Evolutionary conservation across 2,329 filamentous ascomycete species (phyloP), one percentile per base, ranked within the genome.

Genomic region (Blumeriella jaapii): DNA sequence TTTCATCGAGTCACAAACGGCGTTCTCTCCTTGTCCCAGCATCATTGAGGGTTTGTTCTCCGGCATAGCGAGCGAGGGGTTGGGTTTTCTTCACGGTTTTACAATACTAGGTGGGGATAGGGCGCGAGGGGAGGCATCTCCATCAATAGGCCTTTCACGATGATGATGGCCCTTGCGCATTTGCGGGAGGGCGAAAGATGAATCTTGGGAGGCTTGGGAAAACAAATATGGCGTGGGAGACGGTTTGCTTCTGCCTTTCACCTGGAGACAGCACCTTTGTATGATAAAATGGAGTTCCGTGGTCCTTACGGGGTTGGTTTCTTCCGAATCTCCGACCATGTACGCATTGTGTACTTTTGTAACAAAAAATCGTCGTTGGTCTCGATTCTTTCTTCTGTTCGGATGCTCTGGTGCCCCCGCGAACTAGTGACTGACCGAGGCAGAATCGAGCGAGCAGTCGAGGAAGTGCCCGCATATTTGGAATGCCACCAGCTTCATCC

Each of bases 51-150:
- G 41, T 50, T 52, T 48, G 42, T 54, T 53, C 46, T 51, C 45
- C 55, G n/a, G 53, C 54, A 57, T 57, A 57, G 53, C 53, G 48
- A 55, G 54, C 53, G 53, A 55, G 31, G 46, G 52, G 49, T 41
- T 43, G 41, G 49, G 45, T 46, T 46, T 51, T 24, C n/a, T 24
- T 52, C 52, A 41, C 44, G 49, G 42, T 48, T 51, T 45, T 51
- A 38, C 42, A 47, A 43, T 42, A 45, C 43, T 46, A 43, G 37
- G 31, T 38, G 41, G 39, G 34, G 40, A n/a, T 28, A 42, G 37
- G 46, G 40, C 43, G 45, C 38, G 46, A 37, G 41, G 36, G 38
- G 25, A 19, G 26, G 34, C 40, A 43, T 46, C 40, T 49, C n/a
- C 48, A 39, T 49, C 51, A 52, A 53, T 52, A 45, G 48, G 52